Evolutionary conservation across 257 asterid genomes (phyloP).

Genomic region (Vinca minor): DNA sequence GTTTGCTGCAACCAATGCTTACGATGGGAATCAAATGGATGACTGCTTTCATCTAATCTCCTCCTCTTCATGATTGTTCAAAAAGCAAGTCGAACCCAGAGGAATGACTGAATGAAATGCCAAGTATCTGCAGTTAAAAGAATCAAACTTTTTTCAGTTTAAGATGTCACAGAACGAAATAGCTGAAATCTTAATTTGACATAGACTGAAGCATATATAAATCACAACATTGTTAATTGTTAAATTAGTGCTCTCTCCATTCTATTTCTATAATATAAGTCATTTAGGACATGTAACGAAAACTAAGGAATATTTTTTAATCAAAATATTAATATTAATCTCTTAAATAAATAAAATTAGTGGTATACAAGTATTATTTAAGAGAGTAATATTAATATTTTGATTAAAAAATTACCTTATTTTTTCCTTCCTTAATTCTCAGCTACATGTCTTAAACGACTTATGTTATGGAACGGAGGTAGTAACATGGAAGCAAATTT

Average conservation of each 20-base stretch:
- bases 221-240: background rate
- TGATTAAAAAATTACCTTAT: too few species aligned
- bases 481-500: background rate
- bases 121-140: constrained; percentile 18
- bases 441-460: too few species aligned
- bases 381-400: too few species aligned
- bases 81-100: constrained; percentile 2
- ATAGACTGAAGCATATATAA: background rate
- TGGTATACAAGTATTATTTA: too few species aligned
- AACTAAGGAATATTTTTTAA: too few species aligned
- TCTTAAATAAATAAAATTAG: too few species aligned
- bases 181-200: background rate
- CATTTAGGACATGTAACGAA: too few species aligned
- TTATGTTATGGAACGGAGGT: too few species aligned
- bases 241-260: too few species aligned
- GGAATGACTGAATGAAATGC: constrained; percentile 1
- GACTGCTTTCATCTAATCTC: constrained; percentile 43
- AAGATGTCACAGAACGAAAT: background rate
- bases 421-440: too few species aligned
- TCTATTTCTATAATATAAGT: too few species aligned
- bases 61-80: constrained; percentile 56
- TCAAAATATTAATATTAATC: too few species aligned
- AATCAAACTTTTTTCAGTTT: background rate
- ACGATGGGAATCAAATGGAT: constrained; percentile 59
- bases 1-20: constrained; percentile 23